Evolutionary conservation across 352 stramenopile species (phyloP), one percentile per base, ranked within the genome.

Genomic region (Paralagenidium karlingii): DNA sequence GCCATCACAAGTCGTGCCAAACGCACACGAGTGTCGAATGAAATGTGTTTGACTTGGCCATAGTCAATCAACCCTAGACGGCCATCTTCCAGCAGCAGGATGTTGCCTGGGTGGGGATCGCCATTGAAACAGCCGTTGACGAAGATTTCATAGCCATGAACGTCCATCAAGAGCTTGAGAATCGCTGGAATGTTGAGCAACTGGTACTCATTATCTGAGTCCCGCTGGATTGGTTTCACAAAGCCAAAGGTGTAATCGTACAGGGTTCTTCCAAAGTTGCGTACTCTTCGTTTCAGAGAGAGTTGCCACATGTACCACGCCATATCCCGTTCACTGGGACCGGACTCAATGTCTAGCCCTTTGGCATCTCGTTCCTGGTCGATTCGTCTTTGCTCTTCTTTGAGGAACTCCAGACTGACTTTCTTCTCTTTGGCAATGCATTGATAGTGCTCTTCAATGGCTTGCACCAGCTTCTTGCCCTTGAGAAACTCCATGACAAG

Each of bases 401-500:
- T 74, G 33, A 96, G 70, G 27, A 80, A 60, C 25, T 95, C 61
- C 4, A 96, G 50, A 0, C 84, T 90, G 38, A 95, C 78, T 19
- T 86, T 77, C 33, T 79, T 68, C 46, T 89, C 66, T 13, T 63
- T 63, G 5, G 88, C 90, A 51, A 97, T 89, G 12, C 66, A 58
- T 33, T 90, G 60, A 47, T 96, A 84, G 40, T 97, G 85, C 27
- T 94, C 73, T 37, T 94, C 79, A 43, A 97, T 85, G 20, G 55
- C 90, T 44, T 87, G 68, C 27, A 88, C 45, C 30, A 94, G 50
- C 45, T 83, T 94, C 38, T 74, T 65, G n/a, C 84, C 84, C 24
- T 85, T 68, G 13, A 96, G 58, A 41, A 94, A 88, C 60, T 97
- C 85, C 92, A 98, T 98, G 27, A 98, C 89, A 13, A 98, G 57